Base-by-base conservation (phyloP, 2,329 filamentous ascomycete species). In the Thelonectria rubi region DNA sequence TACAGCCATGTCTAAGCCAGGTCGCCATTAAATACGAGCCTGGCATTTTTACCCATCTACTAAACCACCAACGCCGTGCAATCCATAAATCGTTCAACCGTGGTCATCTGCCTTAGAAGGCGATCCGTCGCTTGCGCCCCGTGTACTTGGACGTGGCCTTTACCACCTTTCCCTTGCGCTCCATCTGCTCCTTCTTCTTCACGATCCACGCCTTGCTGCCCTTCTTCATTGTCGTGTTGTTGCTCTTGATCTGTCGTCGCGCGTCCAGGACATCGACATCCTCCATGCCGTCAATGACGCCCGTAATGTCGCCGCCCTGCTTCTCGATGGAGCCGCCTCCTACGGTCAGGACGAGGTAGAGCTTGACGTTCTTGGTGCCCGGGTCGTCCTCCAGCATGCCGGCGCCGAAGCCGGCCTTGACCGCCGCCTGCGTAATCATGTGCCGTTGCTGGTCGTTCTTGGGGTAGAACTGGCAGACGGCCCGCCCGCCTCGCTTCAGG, bases 381-480 rank as follows among this genome's bases (percentile, higher is more conserved):
- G 92, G 92, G 75, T 98, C 94, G 77, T 99, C 95, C 77, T 98
- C 94, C 49, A 99, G 81, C 34, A 99, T 85, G 80, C 95, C 95
- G 0, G 95, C 95, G 49, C 95, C 94, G 72, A 99, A 99, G 0
- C 95, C 95, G 1, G 95, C 95, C 74, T 91, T 93, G 63, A 98
- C 91, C 0, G 95, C 95, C 0, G 95, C 95, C 61, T 87, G 85
- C 53, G 90, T 92, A 69, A 99, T 97, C 94, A 99, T 97, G 73
- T 86, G 88, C 73, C 94, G 87, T 80, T 99, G 95, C 65, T 87
- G 84, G 69, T 96, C 91, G 76, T 99, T 98, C 80, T 97, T 97
- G 3, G 95, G 95, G 76, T 99, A 99, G 77, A 99, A 99, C 74
- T 99, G 95, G 75, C 94, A 97, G 14, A 98, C 94, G 0, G 95